Conservation (phyloP, 257 asterid species). For the Gardenia jasminoides region DNA sequence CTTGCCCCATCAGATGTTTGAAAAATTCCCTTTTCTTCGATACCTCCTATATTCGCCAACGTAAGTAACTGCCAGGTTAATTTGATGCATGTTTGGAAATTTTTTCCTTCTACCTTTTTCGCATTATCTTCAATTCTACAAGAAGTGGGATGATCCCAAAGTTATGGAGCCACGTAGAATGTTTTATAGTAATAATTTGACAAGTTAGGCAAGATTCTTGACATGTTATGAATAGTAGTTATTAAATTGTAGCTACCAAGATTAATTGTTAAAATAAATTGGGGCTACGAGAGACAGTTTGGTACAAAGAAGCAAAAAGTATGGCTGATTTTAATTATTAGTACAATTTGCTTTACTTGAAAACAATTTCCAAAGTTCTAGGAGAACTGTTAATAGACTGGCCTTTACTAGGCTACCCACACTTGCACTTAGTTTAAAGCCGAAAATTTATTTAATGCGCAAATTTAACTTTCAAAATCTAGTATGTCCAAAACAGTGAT, state of each 20-base stretch:
- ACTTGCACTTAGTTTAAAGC: background rate
- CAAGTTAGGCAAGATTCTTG: background rate
- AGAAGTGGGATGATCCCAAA: background rate
- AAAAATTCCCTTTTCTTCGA: constrained; percentile 51
- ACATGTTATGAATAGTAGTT: background rate
- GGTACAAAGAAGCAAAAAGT: background rate
- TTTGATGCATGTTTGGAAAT: background rate
- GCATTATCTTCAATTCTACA: background rate
- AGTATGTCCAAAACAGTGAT: background rate
- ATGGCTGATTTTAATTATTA: background rate
- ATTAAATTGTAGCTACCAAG: constrained; percentile 1
- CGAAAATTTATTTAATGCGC: background rate
- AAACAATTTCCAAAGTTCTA: background rate
- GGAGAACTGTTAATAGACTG: background rate
- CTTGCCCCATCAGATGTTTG: constrained; percentile 67
- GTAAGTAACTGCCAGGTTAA: constrained; percentile 42
- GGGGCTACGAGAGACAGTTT: background rate
- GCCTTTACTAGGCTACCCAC: background rate
- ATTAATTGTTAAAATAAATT: background rate
- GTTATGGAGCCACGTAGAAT: background rate
- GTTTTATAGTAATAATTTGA: background rate
- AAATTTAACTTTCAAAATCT: background rate
- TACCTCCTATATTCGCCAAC: constrained; percentile 76
- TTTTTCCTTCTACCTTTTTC: background rate
- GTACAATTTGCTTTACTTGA: background rate